Percentiles rank a stretch among this genome's conserved stretches.
phyloP scores from a whole-genome alignment of 2,329 filamentous ascomycete species.

The Neospermospora avenae region DNA sequence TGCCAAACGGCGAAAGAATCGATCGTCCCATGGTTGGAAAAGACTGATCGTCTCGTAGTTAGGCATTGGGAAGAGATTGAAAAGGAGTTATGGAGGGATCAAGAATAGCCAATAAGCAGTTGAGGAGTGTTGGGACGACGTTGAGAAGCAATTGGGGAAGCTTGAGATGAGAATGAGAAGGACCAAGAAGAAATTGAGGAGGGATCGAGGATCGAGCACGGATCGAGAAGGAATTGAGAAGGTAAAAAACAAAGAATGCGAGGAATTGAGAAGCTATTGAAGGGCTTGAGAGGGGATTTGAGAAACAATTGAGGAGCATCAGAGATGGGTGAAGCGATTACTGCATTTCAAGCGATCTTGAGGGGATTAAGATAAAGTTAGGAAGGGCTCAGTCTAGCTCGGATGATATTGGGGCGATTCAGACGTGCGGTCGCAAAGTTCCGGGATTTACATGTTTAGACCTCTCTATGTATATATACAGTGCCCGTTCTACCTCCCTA shows the following conservation, averaged over 20 bases:
- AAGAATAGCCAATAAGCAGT: no score
- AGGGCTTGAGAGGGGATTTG: background rate
- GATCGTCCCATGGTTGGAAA: no score
- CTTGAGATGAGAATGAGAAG: background rate
- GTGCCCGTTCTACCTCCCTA: background rate
- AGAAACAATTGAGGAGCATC: background rate
- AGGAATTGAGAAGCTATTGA: background rate
- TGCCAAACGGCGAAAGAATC: constrained; percentile 1
- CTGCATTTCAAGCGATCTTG: background rate
- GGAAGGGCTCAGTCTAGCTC: background rate
- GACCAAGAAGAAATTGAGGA: background rate
- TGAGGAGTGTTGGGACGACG: background rate
- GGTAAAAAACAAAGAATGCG: background rate
- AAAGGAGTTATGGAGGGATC: background rate
- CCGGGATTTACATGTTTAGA: constrained; percentile 1
- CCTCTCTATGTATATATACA: constrained; percentile 2
- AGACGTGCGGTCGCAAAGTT: background rate
- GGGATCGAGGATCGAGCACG: background rate
- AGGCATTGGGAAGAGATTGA: background rate
- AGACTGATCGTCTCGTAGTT: background rate
- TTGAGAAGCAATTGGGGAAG: background rate
- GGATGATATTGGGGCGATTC: background rate
- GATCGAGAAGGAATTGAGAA: constrained; percentile 1
- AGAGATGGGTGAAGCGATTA: background rate
- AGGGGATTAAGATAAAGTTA: background rate